A percentile compares a stretch with the other conserved stretches of the same genome.
Evolutionary conservation across 2,329 filamentous ascomycete genomes (phyloP).

Genomic region (Pestalotiopsis fici): DNA sequence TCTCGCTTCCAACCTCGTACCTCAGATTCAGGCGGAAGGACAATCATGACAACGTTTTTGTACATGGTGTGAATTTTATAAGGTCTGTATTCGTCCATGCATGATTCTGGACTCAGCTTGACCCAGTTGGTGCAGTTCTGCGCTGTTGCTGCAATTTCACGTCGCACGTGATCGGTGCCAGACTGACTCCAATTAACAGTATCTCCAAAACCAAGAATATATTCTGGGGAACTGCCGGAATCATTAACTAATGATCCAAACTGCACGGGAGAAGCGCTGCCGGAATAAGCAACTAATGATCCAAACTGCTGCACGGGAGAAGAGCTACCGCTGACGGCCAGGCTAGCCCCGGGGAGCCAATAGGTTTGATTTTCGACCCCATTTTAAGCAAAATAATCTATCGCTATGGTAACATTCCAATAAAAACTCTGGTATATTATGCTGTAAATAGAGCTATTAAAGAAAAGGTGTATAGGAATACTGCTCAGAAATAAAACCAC

Average conservation of each 20-base stretch:
- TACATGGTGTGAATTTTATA: not conserved
- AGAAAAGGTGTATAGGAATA: conserved; percentile 11
- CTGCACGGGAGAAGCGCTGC: not conserved
- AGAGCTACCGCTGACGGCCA: not conserved
- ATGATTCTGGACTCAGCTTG: not conserved
- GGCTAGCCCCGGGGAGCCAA: not conserved
- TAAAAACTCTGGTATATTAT: not conserved
- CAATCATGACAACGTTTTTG: not conserved
- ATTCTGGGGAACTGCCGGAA: too few species aligned
- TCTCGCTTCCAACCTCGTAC: not conserved
- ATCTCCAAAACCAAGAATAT: too few species aligned
- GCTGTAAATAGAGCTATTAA: conserved; percentile 10
- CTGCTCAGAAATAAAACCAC: conserved; percentile 7
- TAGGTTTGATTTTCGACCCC: not conserved
- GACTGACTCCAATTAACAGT: not conserved
- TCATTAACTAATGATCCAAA: too few species aligned
- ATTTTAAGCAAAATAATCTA: not conserved
- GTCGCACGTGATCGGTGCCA: not conserved
- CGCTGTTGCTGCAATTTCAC: not conserved
- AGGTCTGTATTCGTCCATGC: not conserved
- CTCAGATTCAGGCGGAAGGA: not conserved
- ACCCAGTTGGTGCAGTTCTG: not conserved
- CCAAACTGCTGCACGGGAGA: not conserved
- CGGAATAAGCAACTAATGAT: not conserved
- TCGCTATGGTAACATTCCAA: not conserved